Evolutionary conservation across 2,329 filamentous ascomycete species (phyloP).

Genomic region (Alternaria brassicae): DNA sequence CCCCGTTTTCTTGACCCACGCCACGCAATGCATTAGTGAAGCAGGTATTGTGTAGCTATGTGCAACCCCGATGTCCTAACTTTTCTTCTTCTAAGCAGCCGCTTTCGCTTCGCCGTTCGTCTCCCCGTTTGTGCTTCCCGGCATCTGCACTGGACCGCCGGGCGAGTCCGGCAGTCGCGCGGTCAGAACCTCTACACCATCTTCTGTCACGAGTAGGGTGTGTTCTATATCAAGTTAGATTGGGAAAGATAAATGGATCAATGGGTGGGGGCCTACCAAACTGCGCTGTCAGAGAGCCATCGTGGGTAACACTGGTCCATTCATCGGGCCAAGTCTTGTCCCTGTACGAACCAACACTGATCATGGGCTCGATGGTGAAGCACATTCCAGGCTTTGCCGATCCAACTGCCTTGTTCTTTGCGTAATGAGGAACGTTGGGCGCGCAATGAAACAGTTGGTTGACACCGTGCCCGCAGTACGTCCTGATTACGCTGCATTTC

Average conservation of each 20-base stretch:
- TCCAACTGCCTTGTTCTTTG: slow-evolving; percentile 96
- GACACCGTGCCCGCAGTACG: slow-evolving; percentile 95
- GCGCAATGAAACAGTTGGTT: slow-evolving; percentile 92
- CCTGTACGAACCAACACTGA: slow-evolving; percentile 85
- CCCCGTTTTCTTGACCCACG: neutral
- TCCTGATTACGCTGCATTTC: slow-evolving; percentile 89
- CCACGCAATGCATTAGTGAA: neutral
- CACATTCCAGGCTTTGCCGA: slow-evolving; percentile 96
- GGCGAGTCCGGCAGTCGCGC: slow-evolving; percentile 76
- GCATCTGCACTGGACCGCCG: slow-evolving; percentile 73
- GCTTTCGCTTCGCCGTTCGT: slow-evolving; percentile 36
- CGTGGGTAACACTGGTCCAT: slow-evolving; percentile 94
- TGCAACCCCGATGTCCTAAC: neutral
- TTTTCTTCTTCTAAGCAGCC: slow-evolving; percentile 16
- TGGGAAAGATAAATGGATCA: neutral
- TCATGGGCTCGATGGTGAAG: slow-evolving; percentile 99
- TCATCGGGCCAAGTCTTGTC: slow-evolving; percentile 98
- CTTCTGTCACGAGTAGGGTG: slow-evolving; percentile 81
- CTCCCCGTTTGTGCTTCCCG: slow-evolving; percentile 35
- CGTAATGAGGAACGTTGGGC: slow-evolving; percentile 95
- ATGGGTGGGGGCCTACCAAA: slow-evolving; percentile 69
- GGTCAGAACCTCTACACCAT: slow-evolving; percentile 81
- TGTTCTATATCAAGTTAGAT: slow-evolving; percentile 65
- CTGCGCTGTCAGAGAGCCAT: slow-evolving; percentile 89
- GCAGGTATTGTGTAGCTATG: neutral